phyloP scores from a whole-genome alignment of 305 asterid species.

The Withania somnifera region DNA sequence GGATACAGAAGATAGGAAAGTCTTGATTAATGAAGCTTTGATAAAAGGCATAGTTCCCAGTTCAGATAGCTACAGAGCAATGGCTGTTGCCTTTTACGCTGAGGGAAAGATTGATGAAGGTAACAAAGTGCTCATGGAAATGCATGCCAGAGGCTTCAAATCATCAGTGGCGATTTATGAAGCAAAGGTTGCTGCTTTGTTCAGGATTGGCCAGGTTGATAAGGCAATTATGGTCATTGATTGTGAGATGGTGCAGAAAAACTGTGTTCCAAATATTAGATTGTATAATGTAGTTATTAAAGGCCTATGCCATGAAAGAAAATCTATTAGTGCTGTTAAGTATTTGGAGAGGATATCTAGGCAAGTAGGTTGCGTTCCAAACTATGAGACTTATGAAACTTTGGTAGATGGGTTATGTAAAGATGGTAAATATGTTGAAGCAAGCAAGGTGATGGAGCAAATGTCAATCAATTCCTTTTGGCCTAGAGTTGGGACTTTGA shows the following conservation, averaged over 20 bases:
- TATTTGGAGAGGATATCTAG: constrained; percentile 49
- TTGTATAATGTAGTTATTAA: constrained; percentile 51
- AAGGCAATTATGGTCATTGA: constrained; percentile 53
- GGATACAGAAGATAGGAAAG: constrained; percentile 26
- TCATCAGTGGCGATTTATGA: constrained; percentile 43
- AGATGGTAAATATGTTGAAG: constrained; percentile 53
- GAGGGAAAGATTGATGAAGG: constrained; percentile 70
- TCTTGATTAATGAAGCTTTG: constrained; percentile 54
- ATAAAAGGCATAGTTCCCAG: constrained; percentile 55
- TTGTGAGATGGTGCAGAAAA: constrained; percentile 44
- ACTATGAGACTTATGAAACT: constrained; percentile 42
- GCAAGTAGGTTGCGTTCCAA: constrained; percentile 49
- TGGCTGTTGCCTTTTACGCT: constrained; percentile 56
- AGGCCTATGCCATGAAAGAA: constrained; percentile 40
- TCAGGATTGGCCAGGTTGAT: constrained; percentile 29
- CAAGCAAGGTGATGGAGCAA: constrained; percentile 55
- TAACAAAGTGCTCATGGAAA: constrained; percentile 43
- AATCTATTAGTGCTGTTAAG: constrained; percentile 31
- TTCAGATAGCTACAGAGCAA: constrained; percentile 47
- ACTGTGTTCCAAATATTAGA: constrained; percentile 43
- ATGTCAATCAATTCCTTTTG: constrained; percentile 43
- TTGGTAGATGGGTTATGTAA: constrained; percentile 59
- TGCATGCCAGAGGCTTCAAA: constrained; percentile 46
- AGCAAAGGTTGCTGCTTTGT: constrained; percentile 53
- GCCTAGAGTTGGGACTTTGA: constrained; percentile 45